Base-by-base conservation (phyloP, 768 basidiomycete species). In the Leucosporidium creatinivorum region DNA sequence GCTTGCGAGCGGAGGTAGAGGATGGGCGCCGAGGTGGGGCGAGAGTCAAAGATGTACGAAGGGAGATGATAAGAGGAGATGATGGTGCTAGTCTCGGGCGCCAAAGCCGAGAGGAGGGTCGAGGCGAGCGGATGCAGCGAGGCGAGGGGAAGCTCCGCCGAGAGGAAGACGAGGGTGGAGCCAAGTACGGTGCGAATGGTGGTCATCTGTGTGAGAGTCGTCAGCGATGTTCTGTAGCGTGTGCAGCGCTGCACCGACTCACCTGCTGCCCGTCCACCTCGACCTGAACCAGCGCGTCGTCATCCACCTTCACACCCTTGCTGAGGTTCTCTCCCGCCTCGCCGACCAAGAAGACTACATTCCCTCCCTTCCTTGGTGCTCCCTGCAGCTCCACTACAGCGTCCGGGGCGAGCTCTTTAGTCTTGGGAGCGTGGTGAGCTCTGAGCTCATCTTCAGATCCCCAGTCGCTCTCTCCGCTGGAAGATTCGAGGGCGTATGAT, bases 181-280 rank as follows among this genome's bases (percentile, higher is more conserved):
- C 52, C 31, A 1, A 44, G 39, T 44, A 44, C 39, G 13, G 39
- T 44, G 6, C 39, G 39, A 15, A 44, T 44, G 39, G 8, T 44
- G 8, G 39, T 13, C 39, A 44, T 44, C 39, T 44, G 39, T 44
- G 15, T 6, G 15, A 6, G 6, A 44, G 13, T 7, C 15, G 39
- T 44, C 39, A 44, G 39, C 15, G 8, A 12, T 44, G 39, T 17
- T 44, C 3, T 44, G 8, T 3, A 17, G 15, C 39, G 2, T 15
- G 8, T 44, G 39, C 15, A 7, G 39, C 5, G 5, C 39, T 44
- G 39, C 15, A 44, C 30, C 8, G 4, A 73, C 77, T 68, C 63
- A 79, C 79, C 76, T 76, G 61, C 73, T 76, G 62, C 73, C 77
- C 78, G 72, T 79, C 48, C 73, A 77, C 18, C 48, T 47, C 7